Evolutionary conservation across 495 filamentous ascomycete genomes (phyloP).

Genomic region (Penicillium bialowiezense): DNA sequence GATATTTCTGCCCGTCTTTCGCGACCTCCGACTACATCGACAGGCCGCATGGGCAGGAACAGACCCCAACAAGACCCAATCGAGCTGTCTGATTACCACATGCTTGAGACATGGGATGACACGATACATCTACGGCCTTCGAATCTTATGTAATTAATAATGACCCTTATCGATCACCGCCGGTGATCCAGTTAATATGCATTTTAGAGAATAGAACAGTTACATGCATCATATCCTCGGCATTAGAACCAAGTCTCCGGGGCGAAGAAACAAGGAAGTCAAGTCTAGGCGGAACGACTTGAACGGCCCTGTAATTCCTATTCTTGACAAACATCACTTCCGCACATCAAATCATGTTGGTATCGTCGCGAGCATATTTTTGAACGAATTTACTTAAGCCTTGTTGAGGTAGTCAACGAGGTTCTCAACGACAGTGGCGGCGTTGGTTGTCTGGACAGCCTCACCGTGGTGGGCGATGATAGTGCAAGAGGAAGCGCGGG

Average conservation of each 20-base stretch:
- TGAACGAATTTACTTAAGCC: slow-evolving; percentile 19
- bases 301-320: slow-evolving; percentile 26
- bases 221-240: slow-evolving; percentile 2
- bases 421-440: slow-evolving; percentile 38
- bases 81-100: background rate
- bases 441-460: slow-evolving; percentile 51
- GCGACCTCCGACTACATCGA: no score
- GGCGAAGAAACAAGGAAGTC: no score
- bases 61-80: background rate
- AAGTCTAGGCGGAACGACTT: no score
- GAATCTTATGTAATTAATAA: slow-evolving; percentile 25
- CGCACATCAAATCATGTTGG: slow-evolving; percentile 18
- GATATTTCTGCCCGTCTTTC: no score
- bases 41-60: background rate
- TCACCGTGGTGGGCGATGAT: slow-evolving; percentile 85
- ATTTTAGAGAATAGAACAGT: slow-evolving; percentile 17
- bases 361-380: slow-evolving; percentile 3
- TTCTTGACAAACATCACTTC: slow-evolving; percentile 21
- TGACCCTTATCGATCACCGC: slow-evolving; percentile 13
- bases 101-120: slow-evolving; percentile 7
- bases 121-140: slow-evolving; percentile 8
- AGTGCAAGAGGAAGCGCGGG: slow-evolving; percentile 81
- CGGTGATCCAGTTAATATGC: slow-evolving; percentile 8
- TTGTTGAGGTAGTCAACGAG: slow-evolving; percentile 46
- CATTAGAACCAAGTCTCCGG: background rate